Evolutionary conservation across 164 flowering plant species (phyloP), one percentile per base, ranked within the genome.

Genomic region (Saururus chinensis): DNA sequence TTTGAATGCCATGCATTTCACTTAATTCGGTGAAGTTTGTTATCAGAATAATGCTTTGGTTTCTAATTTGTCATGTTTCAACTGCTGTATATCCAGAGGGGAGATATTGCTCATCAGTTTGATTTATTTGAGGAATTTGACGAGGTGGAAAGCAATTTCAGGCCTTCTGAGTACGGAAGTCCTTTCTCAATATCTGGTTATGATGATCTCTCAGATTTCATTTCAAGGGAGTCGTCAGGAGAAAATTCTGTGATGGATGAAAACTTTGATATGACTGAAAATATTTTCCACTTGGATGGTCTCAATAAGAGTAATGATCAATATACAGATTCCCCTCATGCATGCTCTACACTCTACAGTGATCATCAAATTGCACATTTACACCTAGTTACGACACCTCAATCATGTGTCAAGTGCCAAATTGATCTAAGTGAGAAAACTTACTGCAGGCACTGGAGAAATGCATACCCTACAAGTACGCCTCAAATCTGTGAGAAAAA

Each of bases 71-170:
- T 58, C 20, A 7, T 53, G 13, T 40, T 24, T 22, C 40, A 13
- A 19, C 30, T 77, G 64, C 60, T 80, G 84, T 66, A 61, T 61
- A 62, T 66, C 22, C 68, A 65, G 23, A 60, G 24, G 54, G 66
- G 56, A 35, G 68, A 64, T 23, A 56, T 25, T 58, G 52, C 40
- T 40, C 54, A 59, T 68, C 64, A 57, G 1, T 26, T 59, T 62
- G 75, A 76, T 74, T 59, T 57, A 10, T 78, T 71, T 30, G 83
- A 79, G 56, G 83, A 63, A 23, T 78, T 79, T 22, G 76, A 78
- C 63, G 82, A 72, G n/a, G 60, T 73, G 41, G 84, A 75, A 61
- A 78, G 75, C 71, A 66, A 66, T 56, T 70, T 60, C 51, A 52
- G 51, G 60, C 63, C 51, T 37, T 55, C 64, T 53, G 73, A 69